Conservation (phyloP, 345 rosid genomes). For the Dipteronia dyeriana region DNA sequence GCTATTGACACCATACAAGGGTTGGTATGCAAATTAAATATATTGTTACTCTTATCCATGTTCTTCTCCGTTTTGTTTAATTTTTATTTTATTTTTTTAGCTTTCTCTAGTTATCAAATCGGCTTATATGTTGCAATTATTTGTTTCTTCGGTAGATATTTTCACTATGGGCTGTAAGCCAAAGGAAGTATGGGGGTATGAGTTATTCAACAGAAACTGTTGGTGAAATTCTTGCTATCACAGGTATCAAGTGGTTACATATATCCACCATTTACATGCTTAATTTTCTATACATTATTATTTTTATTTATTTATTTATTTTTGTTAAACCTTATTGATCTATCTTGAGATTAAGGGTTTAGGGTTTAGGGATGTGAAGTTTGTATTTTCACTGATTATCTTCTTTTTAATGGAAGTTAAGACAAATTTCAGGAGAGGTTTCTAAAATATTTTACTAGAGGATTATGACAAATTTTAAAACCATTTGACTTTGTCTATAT, state of each 20-base stretch:
- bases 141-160: constrained; percentile 49
- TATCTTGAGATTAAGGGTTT: not conserved
- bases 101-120: not conserved
- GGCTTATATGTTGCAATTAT: not conserved
- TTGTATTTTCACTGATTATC: not conserved
- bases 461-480: no score
- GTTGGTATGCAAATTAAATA: no score
- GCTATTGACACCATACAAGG: no score
- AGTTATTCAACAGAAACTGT: constrained; percentile 61
- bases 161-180: constrained; percentile 90
- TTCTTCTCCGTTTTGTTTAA: not conserved
- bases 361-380: not conserved
- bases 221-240: constrained; percentile 71
- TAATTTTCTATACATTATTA: no score
- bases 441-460: no score
- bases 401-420: no score
- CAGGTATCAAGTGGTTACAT: constrained; percentile 49
- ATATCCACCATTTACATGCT: not conserved
- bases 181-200: constrained; percentile 69
- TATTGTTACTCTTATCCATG: no score
- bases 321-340: not conserved
- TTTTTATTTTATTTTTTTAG: not conserved
- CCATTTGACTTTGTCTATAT: no score
- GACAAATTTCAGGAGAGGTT: no score
- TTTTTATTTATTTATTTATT: not conserved